These are phyloP conservation scores for Vitis rupestris DNA, from an alignment of 164 flowering plant genomes.

Conservation along the genomic window DNA sequence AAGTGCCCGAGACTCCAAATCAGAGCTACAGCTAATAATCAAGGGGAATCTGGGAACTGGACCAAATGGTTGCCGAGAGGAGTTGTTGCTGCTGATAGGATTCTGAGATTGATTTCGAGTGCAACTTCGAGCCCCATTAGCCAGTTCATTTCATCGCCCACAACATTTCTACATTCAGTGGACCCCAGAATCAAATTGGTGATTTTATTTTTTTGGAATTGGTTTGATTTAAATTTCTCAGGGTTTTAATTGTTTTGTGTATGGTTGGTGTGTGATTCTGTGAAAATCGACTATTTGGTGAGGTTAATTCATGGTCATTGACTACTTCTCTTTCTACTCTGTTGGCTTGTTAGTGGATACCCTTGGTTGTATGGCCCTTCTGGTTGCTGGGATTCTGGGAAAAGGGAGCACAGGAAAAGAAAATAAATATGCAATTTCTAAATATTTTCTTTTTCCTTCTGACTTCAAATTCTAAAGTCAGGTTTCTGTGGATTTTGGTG, in stretches of 20 bases:
- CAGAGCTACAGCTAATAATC: slow-evolving; percentile 23
- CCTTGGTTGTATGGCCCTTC: no score
- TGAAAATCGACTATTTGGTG: no score
- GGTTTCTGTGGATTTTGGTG: no score
- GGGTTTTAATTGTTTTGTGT: neutral
- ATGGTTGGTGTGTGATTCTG: neutral
- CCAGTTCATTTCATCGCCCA: slow-evolving; percentile 78
- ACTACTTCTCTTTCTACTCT: no score
- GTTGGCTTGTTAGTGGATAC: no score
- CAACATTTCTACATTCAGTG: slow-evolving; percentile 82
- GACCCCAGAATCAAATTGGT: slow-evolving; percentile 96
- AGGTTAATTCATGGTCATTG: no score
- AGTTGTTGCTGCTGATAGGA: slow-evolving; percentile 57
- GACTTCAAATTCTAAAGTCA: no score
- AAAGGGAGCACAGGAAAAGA: no score
- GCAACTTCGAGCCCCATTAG: slow-evolving; percentile 89
- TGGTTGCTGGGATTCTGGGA: no score
- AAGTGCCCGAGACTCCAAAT: slow-evolving; percentile 14
- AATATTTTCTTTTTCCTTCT: no score
- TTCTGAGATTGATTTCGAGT: slow-evolving; percentile 59
- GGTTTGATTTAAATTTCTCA: neutral
- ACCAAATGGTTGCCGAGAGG: slow-evolving; percentile 47
- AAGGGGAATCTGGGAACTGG: slow-evolving; percentile 40
- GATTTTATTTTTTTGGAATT: neutral
- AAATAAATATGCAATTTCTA: no score